Percentiles rank a stretch among this genome's conserved stretches.
These are phyloP conservation scores for Breynia disticha DNA, from an alignment of 441 rosid genomes.

Conservation along the genomic window DNA sequence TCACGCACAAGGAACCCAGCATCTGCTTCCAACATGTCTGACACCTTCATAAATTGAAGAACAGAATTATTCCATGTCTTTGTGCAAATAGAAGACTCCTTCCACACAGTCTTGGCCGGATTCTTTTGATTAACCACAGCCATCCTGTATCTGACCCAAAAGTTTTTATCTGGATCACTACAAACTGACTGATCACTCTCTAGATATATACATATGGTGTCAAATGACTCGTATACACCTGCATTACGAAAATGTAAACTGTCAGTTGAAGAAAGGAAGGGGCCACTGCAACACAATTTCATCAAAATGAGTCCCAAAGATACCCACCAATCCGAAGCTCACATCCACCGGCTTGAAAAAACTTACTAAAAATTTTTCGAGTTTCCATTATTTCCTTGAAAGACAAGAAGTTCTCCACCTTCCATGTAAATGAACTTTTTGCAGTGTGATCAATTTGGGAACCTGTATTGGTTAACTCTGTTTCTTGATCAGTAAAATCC, in stretches of 20 bases:
- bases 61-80: constrained; percentile 99
- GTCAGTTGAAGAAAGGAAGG: constrained; percentile 25
- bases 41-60: constrained; percentile 97
- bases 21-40: constrained; percentile 98
- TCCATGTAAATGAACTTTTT: constrained; percentile 93
- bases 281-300: constrained; percentile 16
- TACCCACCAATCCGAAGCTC: constrained; percentile 96
- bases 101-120: constrained; percentile 93
- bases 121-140: constrained; percentile 93
- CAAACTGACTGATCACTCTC: constrained; percentile 96
- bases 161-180: constrained; percentile 90
- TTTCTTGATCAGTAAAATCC: constrained; percentile 55
- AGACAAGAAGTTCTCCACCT: constrained; percentile 92
- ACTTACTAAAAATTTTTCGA: constrained; percentile 93
- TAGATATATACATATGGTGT: constrained; percentile 94
- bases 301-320: constrained; percentile 14
- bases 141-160: constrained; percentile 99
- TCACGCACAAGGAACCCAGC: constrained; percentile 98
- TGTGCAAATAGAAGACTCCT: constrained; percentile 98
- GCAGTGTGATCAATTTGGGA: constrained; percentile 43
- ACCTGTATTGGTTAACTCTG: constrained; percentile 35
- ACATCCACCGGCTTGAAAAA: constrained; percentile 97
- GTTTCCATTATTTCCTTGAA: constrained; percentile 97
- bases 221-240: constrained; percentile 99
- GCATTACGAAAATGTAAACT: constrained; percentile 30